These are phyloP conservation scores for Populus hybrid DNA, from an alignment of 441 rosid species.

Conservation along the genomic window DNA sequence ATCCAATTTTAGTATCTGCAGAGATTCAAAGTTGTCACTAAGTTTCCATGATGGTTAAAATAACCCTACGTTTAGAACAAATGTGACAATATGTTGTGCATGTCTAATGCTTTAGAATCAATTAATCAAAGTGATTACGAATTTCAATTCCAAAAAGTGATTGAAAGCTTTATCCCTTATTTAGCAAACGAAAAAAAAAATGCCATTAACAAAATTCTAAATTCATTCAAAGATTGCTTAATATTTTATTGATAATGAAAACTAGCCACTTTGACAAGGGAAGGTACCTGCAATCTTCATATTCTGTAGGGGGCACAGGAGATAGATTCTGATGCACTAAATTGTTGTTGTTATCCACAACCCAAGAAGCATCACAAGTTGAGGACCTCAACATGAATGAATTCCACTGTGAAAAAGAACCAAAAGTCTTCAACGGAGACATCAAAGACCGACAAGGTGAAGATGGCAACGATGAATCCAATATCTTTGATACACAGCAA, in stretches of 20 bases:
- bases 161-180: background rate
- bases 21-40: background rate
- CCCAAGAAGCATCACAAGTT: conserved; percentile 18
- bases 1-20: background rate
- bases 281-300: conserved; percentile 34
- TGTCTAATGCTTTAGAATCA: background rate
- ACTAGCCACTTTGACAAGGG: background rate
- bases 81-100: background rate
- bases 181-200: background rate
- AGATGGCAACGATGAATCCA: conserved; percentile 36
- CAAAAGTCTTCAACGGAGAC: conserved; percentile 39
- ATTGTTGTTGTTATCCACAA: background rate
- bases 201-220: background rate
- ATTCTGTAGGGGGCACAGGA: conserved; percentile 13
- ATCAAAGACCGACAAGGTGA: background rate
- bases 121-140: background rate
- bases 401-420: conserved; percentile 43
- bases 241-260: background rate
- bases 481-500: conserved; percentile 31
- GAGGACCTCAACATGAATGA: conserved; percentile 19
- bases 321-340: background rate
- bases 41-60: background rate
- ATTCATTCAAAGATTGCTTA: background rate
- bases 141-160: background rate
- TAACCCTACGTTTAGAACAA: background rate